Base-by-base conservation (phyloP, 2,329 filamentous ascomycete species). In the Botrytis sinoallii region DNA sequence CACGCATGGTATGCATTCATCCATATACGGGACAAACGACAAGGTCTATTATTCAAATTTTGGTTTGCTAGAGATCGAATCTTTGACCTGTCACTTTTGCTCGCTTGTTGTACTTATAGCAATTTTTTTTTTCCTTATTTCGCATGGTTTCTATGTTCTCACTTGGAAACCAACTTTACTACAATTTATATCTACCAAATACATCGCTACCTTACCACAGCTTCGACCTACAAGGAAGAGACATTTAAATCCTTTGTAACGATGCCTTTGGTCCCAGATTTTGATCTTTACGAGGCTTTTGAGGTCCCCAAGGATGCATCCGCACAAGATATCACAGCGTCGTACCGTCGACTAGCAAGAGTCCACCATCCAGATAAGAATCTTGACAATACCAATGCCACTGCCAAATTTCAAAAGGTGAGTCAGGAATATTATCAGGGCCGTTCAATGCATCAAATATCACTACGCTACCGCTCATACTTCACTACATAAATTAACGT, bases 291-390 rank as follows among this genome's bases (percentile, higher is more conserved):
- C 57, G 48, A 72, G 46, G 72, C 61, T 35, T 67, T 78, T 5
- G 74, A 75, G 60, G 40, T 78, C 38, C 44, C 38, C 2, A 64
- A 44, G 38, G 44, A 63, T 32, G 75, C 77, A 7, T 68, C 72
- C n/a, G 32, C 52, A 32, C 59, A 48, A 6, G 76, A 77, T 2
- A 78, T 78, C 65, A 75, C 44, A 20, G 55, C 32, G 7, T 67
- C 73, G 8, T 77, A 76, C 35, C 69, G 74, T 46, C 72, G 74
- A 42, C 72, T 77, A 44, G 77, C 77, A 25, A 66, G 73, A 32
- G 10, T 74, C n/a, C 70, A 77, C 32, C 76, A 77, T 44, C 75
- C 76, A 0, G 77, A 78, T 69, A 78, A 77, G 65, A 77, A 78
- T 52, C 73, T 64, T 3, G 66, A 75, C 7, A 76, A 77, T 67